A percentile compares a stretch with the other conserved stretches of the same genome.
Evolutionary conservation across 2,329 filamentous ascomycete genomes (phyloP).

Genomic region (Colletotrichum scovillei): DNA sequence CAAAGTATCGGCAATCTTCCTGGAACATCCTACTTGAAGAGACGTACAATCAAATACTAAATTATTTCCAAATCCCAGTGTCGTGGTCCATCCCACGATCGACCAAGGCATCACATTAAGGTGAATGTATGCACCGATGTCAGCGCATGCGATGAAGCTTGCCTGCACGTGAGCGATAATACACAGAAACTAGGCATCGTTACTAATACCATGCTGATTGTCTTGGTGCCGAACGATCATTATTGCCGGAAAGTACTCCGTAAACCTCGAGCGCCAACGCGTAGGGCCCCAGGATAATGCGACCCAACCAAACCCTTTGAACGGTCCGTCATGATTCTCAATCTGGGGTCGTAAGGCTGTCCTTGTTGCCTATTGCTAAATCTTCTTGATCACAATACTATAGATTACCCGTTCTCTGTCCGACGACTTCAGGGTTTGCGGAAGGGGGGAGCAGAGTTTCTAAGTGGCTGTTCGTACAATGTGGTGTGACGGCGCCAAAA

Average conservation of each 20-base stretch:
- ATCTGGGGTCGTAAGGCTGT: background rate
- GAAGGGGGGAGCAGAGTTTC: background rate
- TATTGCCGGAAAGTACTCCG: too few relatives aligned
- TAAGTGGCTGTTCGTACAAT: background rate
- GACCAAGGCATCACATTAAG: too few relatives aligned
- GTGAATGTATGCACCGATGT: background rate
- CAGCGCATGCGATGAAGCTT: background rate
- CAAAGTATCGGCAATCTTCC: background rate
- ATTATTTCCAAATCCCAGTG: background rate
- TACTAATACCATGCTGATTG: background rate
- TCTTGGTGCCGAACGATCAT: background rate
- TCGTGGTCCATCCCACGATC: background rate
- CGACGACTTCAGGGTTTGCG: background rate
- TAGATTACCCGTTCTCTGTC: background rate
- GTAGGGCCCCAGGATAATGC: background rate
- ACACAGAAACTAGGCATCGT: background rate
- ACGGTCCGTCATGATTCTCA: background rate
- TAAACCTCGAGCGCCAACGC: background rate
- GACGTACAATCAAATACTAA: background rate
- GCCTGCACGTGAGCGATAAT: background rate
- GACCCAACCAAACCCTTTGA: background rate
- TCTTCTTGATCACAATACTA: background rate
- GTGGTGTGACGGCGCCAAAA: background rate
- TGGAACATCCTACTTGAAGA: background rate
- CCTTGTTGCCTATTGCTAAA: background rate